phyloP scores from a whole-genome alignment of 495 filamentous ascomycete genomes.

The Talaromyces adpressus region DNA sequence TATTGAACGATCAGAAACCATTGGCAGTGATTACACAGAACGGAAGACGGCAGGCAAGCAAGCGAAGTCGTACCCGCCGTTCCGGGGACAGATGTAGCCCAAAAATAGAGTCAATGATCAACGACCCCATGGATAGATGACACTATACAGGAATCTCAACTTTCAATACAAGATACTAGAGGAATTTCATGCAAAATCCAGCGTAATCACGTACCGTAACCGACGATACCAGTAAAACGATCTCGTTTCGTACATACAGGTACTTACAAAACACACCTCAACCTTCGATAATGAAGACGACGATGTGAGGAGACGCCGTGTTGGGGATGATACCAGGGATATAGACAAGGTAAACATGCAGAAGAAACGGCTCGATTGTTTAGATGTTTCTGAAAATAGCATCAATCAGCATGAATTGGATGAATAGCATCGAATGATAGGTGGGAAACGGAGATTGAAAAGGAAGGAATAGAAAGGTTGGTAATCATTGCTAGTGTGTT shows the following conservation, averaged over 20 bases:
- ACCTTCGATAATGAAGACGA: background rate
- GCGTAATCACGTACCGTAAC: background rate
- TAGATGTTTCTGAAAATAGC: background rate
- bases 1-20: no score
- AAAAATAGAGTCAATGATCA: background rate
- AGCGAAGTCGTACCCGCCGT: background rate
- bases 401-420: background rate
- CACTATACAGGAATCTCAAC: background rate
- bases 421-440: no score
- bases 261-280: background rate
- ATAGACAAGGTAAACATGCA: background rate
- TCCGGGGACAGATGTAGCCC: background rate
- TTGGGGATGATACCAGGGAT: no score
- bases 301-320: background rate
- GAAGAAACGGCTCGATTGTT: no score
- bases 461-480: no score
- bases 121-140: background rate
- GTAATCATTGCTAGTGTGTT: no score
- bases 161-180: background rate
- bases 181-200: no score
- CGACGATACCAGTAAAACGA: background rate
- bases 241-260: background rate
- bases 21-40: background rate
- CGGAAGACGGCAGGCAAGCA: background rate
- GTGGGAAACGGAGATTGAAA: no score